A percentile compares a stretch with the other conserved stretches of the same genome.
Conservation (phyloP, 768 basidiomycete genomes). For the Leccinellum albellum region DNA sequence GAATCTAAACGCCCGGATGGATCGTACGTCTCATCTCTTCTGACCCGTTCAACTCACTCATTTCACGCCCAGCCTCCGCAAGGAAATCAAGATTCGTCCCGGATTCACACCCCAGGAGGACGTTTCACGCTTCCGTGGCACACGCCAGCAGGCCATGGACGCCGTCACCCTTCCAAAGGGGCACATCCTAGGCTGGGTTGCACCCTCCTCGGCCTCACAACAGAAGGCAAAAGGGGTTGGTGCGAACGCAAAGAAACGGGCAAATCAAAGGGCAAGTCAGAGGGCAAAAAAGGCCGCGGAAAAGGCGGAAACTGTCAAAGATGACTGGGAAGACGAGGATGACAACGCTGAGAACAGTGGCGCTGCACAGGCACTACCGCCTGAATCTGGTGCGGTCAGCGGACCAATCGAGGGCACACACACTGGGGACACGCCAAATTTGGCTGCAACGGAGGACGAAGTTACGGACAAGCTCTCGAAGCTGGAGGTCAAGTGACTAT, state of each 20-base stretch:
- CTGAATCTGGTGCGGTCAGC: conserved; percentile 8
- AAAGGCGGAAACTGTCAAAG: conserved; percentile 56
- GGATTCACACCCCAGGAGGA: conserved; percentile 96
- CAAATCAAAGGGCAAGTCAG: conserved; percentile 76
- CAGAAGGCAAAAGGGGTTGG: conserved; percentile 28
- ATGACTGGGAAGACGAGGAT: conserved; percentile 77
- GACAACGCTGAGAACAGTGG: conserved; percentile 35
- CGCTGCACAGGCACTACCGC: conserved; percentile 2
- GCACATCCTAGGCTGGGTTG: conserved; percentile 79
- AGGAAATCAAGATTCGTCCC: conserved; percentile 84
- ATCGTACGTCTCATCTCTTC: conserved; percentile 47
- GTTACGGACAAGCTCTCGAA: conserved; percentile 54
- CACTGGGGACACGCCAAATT: conserved; percentile 25
- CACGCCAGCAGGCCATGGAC: conserved; percentile 72
- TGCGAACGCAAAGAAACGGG: conserved; percentile 73
- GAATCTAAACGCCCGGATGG: conserved; percentile 81
- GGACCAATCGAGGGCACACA: conserved; percentile 8
- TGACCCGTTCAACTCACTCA: conserved; percentile 11
- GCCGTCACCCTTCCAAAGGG: conserved; percentile 62
- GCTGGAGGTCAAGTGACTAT: conserved; percentile 49
- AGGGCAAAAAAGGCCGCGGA: conserved; percentile 63
- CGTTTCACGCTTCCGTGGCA: conserved; percentile 78
- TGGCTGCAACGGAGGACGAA: conserved; percentile 23
- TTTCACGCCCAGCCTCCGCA: conserved; percentile 59
- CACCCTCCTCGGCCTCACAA: conserved; percentile 50